Percentiles rank a stretch among this genome's conserved stretches.
phyloP scores from a whole-genome alignment of 2,329 filamentous ascomycete species.

The Pezicula radicicola region DNA sequence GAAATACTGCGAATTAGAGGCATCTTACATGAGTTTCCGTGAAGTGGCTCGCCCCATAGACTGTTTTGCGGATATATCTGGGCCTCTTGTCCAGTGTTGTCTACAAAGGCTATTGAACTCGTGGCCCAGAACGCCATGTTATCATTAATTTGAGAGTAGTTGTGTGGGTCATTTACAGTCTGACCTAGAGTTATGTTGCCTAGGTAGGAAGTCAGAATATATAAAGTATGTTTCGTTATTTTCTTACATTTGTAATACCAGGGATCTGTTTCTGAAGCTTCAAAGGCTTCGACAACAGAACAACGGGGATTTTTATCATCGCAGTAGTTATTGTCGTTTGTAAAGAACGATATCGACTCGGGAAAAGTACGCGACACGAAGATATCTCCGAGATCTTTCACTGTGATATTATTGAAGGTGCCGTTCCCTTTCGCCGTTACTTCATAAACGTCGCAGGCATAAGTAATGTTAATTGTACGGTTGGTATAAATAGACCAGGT shows the following conservation, averaged over 20 bases:
- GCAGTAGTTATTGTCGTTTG: conserved; percentile 22
- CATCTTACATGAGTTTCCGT: conserved; percentile 22
- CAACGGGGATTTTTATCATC: conserved; percentile 18
- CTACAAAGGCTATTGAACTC: conserved; percentile 35
- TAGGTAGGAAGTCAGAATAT: background rate
- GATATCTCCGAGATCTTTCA: conserved; percentile 22
- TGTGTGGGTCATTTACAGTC: conserved; percentile 29
- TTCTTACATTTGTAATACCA: conserved; percentile 38
- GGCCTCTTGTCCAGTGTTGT: conserved; percentile 20
- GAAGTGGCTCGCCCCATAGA: conserved; percentile 30
- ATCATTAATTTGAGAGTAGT: conserved; percentile 27
- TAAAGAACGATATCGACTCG: conserved; percentile 36
- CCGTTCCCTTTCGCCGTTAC: conserved; percentile 32
- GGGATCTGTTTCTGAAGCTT: conserved; percentile 30
- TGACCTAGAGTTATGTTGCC: conserved; percentile 31
- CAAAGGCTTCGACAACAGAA: conserved; percentile 32
- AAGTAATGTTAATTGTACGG: conserved; percentile 28
- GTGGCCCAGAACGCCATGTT: conserved; percentile 32
- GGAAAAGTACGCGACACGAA: conserved; percentile 21
- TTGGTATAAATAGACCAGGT: conserved; percentile 28
- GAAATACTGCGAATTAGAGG: background rate
- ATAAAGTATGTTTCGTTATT: background rate
- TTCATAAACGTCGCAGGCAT: conserved; percentile 27
- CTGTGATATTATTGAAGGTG: conserved; percentile 19
- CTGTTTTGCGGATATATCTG: conserved; percentile 41